Conservation (phyloP, 768 basidiomycete species). For the Lactifluus pinguis region DNA sequence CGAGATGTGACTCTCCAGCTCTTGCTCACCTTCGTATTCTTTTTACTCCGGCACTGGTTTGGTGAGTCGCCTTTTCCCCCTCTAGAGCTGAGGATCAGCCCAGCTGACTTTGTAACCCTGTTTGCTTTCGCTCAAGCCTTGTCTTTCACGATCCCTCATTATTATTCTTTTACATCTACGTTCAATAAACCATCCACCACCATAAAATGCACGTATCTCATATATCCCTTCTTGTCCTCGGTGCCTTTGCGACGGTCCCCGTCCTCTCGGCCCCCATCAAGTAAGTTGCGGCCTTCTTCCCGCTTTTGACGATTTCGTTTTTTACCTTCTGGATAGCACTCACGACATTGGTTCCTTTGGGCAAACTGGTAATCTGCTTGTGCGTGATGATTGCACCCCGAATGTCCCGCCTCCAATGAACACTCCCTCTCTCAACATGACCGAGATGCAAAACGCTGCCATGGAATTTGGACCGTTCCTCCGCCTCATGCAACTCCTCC, state of each 20-base stretch:
- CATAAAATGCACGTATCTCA: neutral
- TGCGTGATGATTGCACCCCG: neutral
- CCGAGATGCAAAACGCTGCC: too few relatives aligned
- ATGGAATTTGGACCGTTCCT: too few relatives aligned
- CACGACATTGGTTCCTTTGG: neutral
- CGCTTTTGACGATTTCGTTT: neutral
- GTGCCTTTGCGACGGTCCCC: neutral
- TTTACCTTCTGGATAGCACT: neutral
- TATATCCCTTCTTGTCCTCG: neutral
- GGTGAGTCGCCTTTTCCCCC: neutral
- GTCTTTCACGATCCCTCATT: neutral
- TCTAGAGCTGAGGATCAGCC: too few relatives aligned
- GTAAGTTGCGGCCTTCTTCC: neutral
- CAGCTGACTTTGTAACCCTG: neutral
- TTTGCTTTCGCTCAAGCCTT: neutral
- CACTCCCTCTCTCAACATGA: too few relatives aligned
- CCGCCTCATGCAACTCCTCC: too few relatives aligned
- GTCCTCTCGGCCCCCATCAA: neutral
- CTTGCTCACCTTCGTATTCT: neutral
- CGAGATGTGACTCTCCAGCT: neutral
- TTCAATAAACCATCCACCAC: neutral
- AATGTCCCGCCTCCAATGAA: too few relatives aligned
- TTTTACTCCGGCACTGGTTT: neutral
- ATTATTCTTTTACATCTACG: neutral
- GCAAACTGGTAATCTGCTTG: neutral